Conservation (phyloP, 2,329 filamentous ascomycete genomes). For the Phyllosticta paracitricarpa region DNA sequence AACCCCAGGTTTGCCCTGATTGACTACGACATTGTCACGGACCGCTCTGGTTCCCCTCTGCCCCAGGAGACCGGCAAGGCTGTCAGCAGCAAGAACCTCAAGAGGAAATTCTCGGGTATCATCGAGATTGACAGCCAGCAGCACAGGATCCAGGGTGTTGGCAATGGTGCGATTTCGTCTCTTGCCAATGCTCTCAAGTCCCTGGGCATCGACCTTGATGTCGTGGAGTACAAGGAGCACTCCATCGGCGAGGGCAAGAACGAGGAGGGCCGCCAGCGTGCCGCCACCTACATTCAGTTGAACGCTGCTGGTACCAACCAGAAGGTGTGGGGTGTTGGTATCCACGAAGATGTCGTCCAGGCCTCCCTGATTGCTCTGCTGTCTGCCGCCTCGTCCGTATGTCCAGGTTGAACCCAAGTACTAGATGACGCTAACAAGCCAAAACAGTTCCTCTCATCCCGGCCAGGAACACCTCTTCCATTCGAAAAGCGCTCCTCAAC, state of each 20-base stretch:
- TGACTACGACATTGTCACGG: conserved; percentile 83
- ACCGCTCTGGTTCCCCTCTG: conserved; percentile 66
- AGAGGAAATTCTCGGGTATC: conserved; percentile 75
- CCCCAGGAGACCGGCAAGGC: conserved; percentile 60
- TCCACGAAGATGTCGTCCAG: conserved; percentile 87
- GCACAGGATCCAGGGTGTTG: conserved; percentile 66
- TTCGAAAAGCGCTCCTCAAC: conserved; percentile 44
- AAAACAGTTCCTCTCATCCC: conserved; percentile 59
- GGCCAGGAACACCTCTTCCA: conserved; percentile 57
- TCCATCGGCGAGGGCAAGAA: conserved; percentile 71
- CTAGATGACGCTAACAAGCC: background rate
- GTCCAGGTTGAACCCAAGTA: conserved; percentile 25
- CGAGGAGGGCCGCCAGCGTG: conserved; percentile 82
- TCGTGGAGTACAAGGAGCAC: conserved; percentile 94
- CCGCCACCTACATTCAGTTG: conserved; percentile 93
- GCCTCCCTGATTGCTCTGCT: conserved; percentile 78
- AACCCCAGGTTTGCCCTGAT: conserved; percentile 80
- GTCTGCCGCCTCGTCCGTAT: conserved; percentile 75
- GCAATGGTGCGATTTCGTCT: conserved; percentile 85
- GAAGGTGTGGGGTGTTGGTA: conserved; percentile 81
- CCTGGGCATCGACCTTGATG: conserved; percentile 78
- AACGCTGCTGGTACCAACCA: conserved; percentile 56
- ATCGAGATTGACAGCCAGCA: conserved; percentile 73
- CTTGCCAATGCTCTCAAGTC: conserved; percentile 70
- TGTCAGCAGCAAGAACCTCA: conserved; percentile 66